Evolutionary conservation across 1,139 yeast genomes (phyloP), one percentile per base, ranked within the genome.

Genomic region (Candida mesenterica): DNA sequence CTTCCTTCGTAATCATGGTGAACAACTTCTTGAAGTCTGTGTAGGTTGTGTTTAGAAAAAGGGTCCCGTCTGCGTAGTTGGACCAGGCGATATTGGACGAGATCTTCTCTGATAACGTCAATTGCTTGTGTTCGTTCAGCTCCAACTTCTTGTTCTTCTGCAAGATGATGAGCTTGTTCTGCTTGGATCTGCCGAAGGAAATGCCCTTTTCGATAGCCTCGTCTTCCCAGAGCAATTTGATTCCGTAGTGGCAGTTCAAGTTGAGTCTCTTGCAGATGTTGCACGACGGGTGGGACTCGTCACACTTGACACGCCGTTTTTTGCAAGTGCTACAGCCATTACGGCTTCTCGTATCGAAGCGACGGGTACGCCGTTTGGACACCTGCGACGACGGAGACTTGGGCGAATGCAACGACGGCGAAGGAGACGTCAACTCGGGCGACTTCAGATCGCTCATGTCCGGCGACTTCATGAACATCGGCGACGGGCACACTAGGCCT

Each of bases 141-240:
- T 31, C 33, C 14, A 19, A 22, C 16, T 31, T 34, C 31, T 26
- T 25, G 13, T 31, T 35, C 20, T 16, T 34, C 36, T 51, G 53
- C 27, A 39, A 38, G 23, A 44, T 33, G 29, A 41, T 37, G 44
- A 36, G 30, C 18, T 42, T 28, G 48, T 53, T 38, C 37, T 40
- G 40, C 26, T 48, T 44, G 0, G 70, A 61, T 22, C 71, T 43
- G 1, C 71, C 71, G 45, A 65, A 64, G 1, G 65, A 47, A 6
- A 61, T 53, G 0, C 69, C 70, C 33, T 49, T 45, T 18, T 50
- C 45, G 2, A 44, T 24, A 6, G 66, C 67, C 15, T 63, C 68
- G 28, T 62, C 67, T 33, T 61, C 66, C 66, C 66, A 62, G 2
- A 50, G 45, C 4, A 55, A 39, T 12, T 31, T 41, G 22, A 48